phyloP scores from a whole-genome alignment of 2,329 filamentous ascomycete genomes.

The Aspergillus sp. region DNA sequence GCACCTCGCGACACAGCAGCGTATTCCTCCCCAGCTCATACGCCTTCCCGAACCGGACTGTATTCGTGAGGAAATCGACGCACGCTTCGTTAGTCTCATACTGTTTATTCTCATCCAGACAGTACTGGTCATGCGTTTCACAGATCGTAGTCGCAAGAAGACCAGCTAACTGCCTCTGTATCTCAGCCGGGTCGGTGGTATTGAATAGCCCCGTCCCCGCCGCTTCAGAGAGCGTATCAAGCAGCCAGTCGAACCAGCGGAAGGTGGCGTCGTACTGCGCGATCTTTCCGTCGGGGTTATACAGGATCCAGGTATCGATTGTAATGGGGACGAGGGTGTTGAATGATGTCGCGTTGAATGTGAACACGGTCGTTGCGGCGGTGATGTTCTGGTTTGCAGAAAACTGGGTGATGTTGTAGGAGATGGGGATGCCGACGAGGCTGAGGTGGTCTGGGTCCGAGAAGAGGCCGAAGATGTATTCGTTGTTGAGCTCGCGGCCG shows the following conservation, averaged over 20 bases:
- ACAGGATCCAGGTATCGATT: conserved; percentile 30
- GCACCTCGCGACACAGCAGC: conserved; percentile 28
- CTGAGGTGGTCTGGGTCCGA: conserved; percentile 19
- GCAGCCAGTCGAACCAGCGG: conserved; percentile 25
- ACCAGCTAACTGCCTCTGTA: neutral
- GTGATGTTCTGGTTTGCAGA: conserved; percentile 23
- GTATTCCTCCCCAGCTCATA: conserved; percentile 28
- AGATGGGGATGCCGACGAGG: conserved; percentile 22
- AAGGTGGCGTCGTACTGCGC: conserved; percentile 26
- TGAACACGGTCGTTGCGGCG: conserved; percentile 23
- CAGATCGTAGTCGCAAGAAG: conserved; percentile 23
- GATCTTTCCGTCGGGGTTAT: conserved; percentile 23
- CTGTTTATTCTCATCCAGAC: conserved; percentile 21
- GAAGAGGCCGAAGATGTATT: conserved; percentile 24
- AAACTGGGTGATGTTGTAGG: conserved; percentile 28
- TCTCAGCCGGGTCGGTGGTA: conserved; percentile 6
- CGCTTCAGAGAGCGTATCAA: conserved; percentile 19
- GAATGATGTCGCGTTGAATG: conserved; percentile 26
- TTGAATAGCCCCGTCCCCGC: conserved; percentile 18
- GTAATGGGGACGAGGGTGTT: conserved; percentile 23
- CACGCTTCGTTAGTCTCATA: conserved; percentile 21
- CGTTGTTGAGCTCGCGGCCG: conserved; percentile 14
- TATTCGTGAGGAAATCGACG: conserved; percentile 19
- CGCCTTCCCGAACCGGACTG: conserved; percentile 24
- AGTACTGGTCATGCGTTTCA: conserved; percentile 21